Percentiles rank a stretch among this genome's conserved stretches.
phyloP scores from a whole-genome alignment of 208 protist species.

The Trypanosoma cruzi region DNA sequence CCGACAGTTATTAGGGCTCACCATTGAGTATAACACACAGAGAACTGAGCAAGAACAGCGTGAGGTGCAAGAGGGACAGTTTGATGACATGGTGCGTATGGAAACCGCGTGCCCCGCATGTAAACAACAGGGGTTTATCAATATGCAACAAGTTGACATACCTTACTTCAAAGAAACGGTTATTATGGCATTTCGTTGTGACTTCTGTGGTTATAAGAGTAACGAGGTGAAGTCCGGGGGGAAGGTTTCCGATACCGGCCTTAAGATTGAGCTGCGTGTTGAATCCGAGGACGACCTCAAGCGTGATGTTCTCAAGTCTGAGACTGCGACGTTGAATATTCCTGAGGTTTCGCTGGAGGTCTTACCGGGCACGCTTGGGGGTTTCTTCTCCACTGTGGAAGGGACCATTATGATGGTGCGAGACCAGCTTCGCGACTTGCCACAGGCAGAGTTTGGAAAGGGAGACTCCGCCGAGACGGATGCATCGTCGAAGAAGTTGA shows the following conservation, averaged over 20 bases:
- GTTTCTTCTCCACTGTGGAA: conserved; percentile 95
- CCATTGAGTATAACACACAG: conserved; percentile 90
- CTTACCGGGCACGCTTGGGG: conserved; percentile 88
- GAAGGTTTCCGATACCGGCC: conserved; percentile 72
- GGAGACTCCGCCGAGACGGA: conserved; percentile 73
- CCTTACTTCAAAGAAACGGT: conserved; percentile 96
- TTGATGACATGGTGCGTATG: conserved; percentile 70
- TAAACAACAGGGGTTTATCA: conserved; percentile 55
- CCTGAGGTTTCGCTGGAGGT: conserved; percentile 91
- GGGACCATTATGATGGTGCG: conserved; percentile 86
- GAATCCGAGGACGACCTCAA: conserved; percentile 84
- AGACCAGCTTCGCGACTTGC: conserved; percentile 84
- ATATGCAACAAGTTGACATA: conserved; percentile 90
- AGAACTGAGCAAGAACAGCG: conserved; percentile 71
- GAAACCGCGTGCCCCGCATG: conserved; percentile 85
- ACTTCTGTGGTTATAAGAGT: conserved; percentile 94
- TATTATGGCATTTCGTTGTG: conserved; percentile 94
- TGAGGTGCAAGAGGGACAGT: conserved; percentile 77
- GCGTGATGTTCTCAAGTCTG: conserved; percentile 95
- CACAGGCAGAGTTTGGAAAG: conserved; percentile 73
- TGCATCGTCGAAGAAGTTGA: conserved; percentile 54
- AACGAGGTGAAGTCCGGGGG: conserved; percentile 95
- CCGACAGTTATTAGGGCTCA: conserved; percentile 81
- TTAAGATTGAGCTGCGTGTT: conserved; percentile 76
- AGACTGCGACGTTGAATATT: conserved; percentile 87